These are phyloP conservation scores for Stagonosporopsis vannaccii DNA, from an alignment of 2,329 filamentous ascomycete species.

Conservation along the genomic window DNA sequence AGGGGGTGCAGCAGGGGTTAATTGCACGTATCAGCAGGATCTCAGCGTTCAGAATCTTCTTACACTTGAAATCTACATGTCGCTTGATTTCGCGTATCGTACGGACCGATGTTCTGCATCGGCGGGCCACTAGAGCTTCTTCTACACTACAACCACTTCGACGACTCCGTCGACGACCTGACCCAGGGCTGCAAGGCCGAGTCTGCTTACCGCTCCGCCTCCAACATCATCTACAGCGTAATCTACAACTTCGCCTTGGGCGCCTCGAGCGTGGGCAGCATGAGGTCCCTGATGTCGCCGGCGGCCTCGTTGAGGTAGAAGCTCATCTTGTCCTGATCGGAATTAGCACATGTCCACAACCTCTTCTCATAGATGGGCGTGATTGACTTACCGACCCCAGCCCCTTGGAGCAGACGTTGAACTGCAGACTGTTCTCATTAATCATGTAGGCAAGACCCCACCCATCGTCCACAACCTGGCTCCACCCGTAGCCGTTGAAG, in stretches of 20 bases:
- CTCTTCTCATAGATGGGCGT: not conserved
- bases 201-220: no score
- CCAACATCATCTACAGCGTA: no score
- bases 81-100: no score
- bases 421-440: constrained; percentile 98
- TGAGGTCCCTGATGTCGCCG: constrained; percentile 83
- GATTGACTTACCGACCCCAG: constrained; percentile 69
- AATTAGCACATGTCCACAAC: not conserved
- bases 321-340: constrained; percentile 77
- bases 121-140: no score
- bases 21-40: no score
- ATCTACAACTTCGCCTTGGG: constrained; percentile 90
- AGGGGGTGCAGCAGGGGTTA: no score
- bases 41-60: no score
- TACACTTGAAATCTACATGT: no score
- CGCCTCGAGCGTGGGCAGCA: constrained; percentile 78
- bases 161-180: no score
- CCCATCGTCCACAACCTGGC: constrained; percentile 92
- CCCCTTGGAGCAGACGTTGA: constrained; percentile 96
- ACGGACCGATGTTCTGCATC: no score
- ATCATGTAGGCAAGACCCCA: constrained; percentile 99
- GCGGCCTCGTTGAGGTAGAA: constrained; percentile 96
- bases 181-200: no score
- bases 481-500: constrained; percentile 99
- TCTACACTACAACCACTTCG: no score